Evolutionary conservation across 176 grass and related monocot genomes (phyloP).

Genomic region (Areca catechu): DNA sequence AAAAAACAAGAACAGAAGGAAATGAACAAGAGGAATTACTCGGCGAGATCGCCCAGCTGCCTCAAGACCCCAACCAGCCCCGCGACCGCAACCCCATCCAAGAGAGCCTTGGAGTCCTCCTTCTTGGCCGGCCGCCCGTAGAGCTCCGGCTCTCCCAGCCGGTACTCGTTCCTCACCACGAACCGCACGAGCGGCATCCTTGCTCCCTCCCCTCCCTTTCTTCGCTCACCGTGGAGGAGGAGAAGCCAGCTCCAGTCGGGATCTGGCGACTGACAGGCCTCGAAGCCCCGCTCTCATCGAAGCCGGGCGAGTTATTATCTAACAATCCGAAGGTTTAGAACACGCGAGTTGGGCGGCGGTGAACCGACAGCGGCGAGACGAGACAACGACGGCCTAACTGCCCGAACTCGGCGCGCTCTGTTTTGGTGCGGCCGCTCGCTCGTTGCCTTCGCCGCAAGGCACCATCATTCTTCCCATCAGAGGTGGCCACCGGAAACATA

Average conservation of each 20-base stretch:
- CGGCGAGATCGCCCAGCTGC: conserved; percentile 95
- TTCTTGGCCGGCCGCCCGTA: conserved; percentile 32
- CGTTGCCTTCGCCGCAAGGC: conserved; percentile 62
- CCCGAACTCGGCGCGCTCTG: no score
- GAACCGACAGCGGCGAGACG: no score
- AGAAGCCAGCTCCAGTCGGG: not conserved
- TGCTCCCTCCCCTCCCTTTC: conserved; percentile 8
- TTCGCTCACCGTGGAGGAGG: conserved; percentile 3
- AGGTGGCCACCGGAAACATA: no score
- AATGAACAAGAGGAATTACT: conserved; percentile 28
- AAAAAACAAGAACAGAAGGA: no score
- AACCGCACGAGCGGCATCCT: conserved; percentile 86
- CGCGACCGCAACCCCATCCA: conserved; percentile 89
- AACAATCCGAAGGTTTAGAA: no score
- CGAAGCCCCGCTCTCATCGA: not conserved
- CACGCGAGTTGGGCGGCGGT: no score
- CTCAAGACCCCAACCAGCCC: conserved; percentile 96
- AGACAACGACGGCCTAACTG: no score
- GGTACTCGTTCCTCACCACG: conserved; percentile 89
- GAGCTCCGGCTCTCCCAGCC: conserved; percentile 61
- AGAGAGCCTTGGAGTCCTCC: conserved; percentile 74
- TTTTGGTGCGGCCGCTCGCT: not conserved
- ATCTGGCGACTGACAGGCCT: not conserved
- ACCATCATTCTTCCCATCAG: conserved; percentile 4
- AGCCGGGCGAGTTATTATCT: no score